Base-by-base conservation (phyloP, 163 green algal genomes). In the Picocystis sp. region DNA sequence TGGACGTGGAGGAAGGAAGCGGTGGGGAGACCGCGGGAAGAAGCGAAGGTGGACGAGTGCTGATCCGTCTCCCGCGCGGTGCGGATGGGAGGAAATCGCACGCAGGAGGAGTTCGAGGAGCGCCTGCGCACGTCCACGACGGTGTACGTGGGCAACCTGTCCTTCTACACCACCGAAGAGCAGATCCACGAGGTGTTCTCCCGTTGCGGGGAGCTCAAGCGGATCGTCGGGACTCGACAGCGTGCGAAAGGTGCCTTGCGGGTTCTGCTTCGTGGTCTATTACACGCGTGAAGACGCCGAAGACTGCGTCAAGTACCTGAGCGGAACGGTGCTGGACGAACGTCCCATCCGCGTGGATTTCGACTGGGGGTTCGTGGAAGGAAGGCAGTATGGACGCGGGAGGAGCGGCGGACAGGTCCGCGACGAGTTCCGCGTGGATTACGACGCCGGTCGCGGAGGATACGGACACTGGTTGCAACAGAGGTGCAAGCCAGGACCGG, bases 111-210 rank as follows among this genome's bases (percentile, higher is more conserved):
- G 23, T 95, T 86, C 71, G 75, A 87, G 42, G 51, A 78, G 24
- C 60, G 66, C 2, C 57, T 95, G 49, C 54, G 45, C 14, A 74
- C 56, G 6, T 83, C 67, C 22, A 84, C 74, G 22, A 89, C 89
- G 1, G 67, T 99, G 3, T 99, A 99, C 56, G 71, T 98, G 0
- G 91, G 91, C 50, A 99, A 99, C 74, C 63, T 99, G 9, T 86
- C 79, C 1, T 99, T 99, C 69, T 94, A 76, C 69, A 98, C 91
- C 1, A 89, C 79, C 2, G 91, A 99, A 58, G 86, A 96, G 59
- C 87, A 96, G 57, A 78, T 91, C 5, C 79, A 81, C 53, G 81
- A 90, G 67, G 65, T 96, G 22, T 97, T 98, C 45, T 78, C 66
- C 11, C 77, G 79, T 53, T 69, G 74, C 25, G 87, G 87, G 2